phyloP scores from a whole-genome alignment of 2,329 filamentous ascomycete genomes.

The Lasiodiplodia sp. region DNA sequence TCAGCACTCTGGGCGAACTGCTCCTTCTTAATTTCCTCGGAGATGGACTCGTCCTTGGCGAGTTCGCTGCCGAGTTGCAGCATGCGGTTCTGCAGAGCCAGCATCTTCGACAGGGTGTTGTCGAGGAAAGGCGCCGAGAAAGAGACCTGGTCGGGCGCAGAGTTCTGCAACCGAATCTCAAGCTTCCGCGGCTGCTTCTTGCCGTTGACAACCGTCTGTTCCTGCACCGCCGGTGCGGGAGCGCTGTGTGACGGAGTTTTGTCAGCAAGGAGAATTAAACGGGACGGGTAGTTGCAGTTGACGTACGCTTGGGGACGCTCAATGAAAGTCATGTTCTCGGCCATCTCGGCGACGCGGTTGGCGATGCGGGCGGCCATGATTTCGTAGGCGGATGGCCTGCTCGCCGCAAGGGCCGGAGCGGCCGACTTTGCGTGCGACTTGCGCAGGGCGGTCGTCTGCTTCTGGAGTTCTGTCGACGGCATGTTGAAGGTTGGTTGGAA shows the following conservation, averaged over 20 bases:
- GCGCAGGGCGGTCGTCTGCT: constrained; percentile 35
- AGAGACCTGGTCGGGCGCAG: constrained; percentile 49
- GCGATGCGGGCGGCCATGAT: constrained; percentile 60
- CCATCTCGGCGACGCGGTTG: constrained; percentile 61
- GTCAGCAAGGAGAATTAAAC: neutral
- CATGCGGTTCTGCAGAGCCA: constrained; percentile 59
- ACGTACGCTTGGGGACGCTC: constrained; percentile 43
- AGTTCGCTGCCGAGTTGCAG: constrained; percentile 57
- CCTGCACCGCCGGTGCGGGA: constrained; percentile 36
- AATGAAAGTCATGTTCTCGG: constrained; percentile 60
- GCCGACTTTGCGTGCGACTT: constrained; percentile 29
- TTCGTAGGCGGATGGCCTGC: constrained; percentile 53
- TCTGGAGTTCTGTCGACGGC: constrained; percentile 43
- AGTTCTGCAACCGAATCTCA: constrained; percentile 56
- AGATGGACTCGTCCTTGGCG: constrained; percentile 42
- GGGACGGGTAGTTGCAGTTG: neutral
- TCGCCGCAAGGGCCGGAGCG: constrained; percentile 14
- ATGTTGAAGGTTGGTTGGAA: constrained; percentile 36
- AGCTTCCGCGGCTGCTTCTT: constrained; percentile 57
- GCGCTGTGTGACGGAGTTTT: neutral
- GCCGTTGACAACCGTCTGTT: constrained; percentile 37
- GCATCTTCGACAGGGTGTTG: constrained; percentile 60
- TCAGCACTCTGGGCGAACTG: constrained; percentile 59
- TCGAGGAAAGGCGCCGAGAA: constrained; percentile 62
- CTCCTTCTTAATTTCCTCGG: constrained; percentile 57